phyloP scores from a whole-genome alignment of 129 eudicot genomes.

The sunflower (Helianthus annuus) region DNA sequence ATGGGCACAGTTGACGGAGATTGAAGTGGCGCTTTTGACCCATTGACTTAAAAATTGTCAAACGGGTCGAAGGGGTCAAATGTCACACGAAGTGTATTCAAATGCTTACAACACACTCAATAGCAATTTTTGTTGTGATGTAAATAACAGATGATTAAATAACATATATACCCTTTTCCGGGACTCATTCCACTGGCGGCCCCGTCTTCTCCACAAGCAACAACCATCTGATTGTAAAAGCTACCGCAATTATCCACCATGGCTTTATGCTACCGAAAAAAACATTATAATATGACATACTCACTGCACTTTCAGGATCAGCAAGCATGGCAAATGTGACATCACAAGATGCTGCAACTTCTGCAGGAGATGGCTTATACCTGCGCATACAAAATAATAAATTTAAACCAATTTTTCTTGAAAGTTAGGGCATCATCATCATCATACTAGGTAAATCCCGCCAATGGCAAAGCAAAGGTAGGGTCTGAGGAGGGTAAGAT shows the following conservation, averaged over 20 bases:
- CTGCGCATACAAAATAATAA: slow-evolving; percentile 40
- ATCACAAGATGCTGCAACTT: slow-evolving; percentile 94
- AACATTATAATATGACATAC: slow-evolving; percentile 41
- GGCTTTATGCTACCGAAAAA: neutral
- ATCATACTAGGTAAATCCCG: no score
- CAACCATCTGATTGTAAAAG: slow-evolving; percentile 53
- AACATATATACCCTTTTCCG: slow-evolving; percentile 80
- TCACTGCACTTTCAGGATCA: slow-evolving; percentile 98
- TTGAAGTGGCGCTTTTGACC: neutral
- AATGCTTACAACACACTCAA: slow-evolving; percentile 2
- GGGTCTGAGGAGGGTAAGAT: no score
- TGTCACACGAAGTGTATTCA: neutral
- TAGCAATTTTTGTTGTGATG: neutral
- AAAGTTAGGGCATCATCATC: neutral
- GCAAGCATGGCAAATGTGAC: slow-evolving; percentile 98
- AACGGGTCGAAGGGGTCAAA: neutral
- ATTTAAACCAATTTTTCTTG: neutral
- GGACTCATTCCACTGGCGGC: slow-evolving; percentile 85
- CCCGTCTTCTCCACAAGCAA: slow-evolving; percentile 88
- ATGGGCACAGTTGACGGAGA: neutral
- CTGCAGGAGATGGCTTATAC: slow-evolving; percentile 78
- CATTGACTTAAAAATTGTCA: neutral
- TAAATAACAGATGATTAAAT: neutral
- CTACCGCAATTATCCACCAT: slow-evolving; percentile 17
- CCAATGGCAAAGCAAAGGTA: no score